Percentiles rank a stretch among this genome's conserved stretches.
phyloP scores from a whole-genome alignment of 1,284 basidiomycete species.

The Trichosporon sp. region DNA sequence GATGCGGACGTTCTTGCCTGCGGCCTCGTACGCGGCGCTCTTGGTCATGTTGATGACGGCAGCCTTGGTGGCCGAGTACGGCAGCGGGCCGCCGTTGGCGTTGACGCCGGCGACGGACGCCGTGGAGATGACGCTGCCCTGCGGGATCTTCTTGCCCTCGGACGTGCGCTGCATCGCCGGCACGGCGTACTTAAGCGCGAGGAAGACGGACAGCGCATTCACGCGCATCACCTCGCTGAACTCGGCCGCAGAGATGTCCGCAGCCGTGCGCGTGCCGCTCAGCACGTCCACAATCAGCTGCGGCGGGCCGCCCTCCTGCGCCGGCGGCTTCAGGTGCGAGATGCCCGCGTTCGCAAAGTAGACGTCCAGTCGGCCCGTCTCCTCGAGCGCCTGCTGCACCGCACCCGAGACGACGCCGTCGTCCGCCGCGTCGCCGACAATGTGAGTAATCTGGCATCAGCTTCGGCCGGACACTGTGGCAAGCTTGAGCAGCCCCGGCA shows the following conservation, averaged over 20 bases:
- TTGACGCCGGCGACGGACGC: conserved; percentile 83
- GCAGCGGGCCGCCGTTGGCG: conserved; percentile 76
- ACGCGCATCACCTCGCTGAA: conserved; percentile 74
- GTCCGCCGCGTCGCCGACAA: conserved; percentile 78
- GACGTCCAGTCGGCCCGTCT: conserved; percentile 81
- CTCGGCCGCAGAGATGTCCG: conserved; percentile 51
- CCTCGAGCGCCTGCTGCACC: conserved; percentile 67
- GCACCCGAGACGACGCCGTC: conserved; percentile 64
- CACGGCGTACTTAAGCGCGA: conserved; percentile 83
- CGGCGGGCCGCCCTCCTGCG: neutral
- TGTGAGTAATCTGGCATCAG: conserved; percentile 28
- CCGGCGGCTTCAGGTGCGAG: conserved; percentile 15
- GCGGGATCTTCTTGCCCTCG: conserved; percentile 61
- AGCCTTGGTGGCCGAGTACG: conserved; percentile 87
- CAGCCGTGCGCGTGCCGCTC: neutral
- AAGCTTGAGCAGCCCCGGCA: neutral
- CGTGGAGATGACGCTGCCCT: conserved; percentile 84
- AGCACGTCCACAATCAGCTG: neutral
- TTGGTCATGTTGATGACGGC: conserved; percentile 83
- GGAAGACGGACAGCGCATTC: conserved; percentile 78
- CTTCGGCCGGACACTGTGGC: neutral
- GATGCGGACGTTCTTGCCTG: conserved; percentile 74
- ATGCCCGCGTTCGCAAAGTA: conserved; percentile 83
- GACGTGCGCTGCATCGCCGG: conserved; percentile 69
- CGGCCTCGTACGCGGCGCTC: conserved; percentile 73